Evolutionary conservation across 768 basidiomycete genomes (phyloP).

Genomic region (Albatrellus ellisii): DNA sequence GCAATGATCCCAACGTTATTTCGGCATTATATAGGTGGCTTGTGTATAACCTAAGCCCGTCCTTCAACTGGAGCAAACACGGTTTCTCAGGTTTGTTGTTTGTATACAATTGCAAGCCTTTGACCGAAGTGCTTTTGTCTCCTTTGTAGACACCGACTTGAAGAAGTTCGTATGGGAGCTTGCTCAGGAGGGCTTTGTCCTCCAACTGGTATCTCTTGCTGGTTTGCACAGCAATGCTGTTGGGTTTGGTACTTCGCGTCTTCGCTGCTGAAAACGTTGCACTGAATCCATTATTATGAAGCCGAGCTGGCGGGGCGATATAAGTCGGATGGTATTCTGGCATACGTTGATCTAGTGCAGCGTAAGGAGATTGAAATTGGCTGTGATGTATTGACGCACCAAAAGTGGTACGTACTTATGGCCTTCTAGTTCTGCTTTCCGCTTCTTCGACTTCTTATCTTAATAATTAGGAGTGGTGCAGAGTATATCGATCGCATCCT

Average conservation of each 20-base stretch:
- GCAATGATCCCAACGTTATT: too few species aligned
- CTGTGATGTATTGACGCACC: constrained; percentile 85
- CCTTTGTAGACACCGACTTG: constrained; percentile 43
- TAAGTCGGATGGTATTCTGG: constrained; percentile 85
- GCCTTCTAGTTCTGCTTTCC: background rate
- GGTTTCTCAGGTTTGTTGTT: constrained; percentile 51
- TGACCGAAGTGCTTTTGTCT: too few species aligned
- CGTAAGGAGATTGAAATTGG: constrained; percentile 80
- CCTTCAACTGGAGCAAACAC: constrained; percentile 84
- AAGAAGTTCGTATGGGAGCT: constrained; percentile 87
- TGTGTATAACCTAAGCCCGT: constrained; percentile 89
- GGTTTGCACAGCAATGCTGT: constrained; percentile 82
- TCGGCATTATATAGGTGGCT: constrained; percentile 29
- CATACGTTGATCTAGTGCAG: constrained; percentile 83
- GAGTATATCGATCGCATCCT: constrained; percentile 84
- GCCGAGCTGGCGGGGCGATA: constrained; percentile 71
- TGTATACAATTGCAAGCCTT: background rate
- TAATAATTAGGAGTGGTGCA: constrained; percentile 67
- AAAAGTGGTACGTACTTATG: constrained; percentile 66
- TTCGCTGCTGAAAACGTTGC: background rate
- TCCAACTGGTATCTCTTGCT: constrained; percentile 82
- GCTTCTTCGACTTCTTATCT: background rate
- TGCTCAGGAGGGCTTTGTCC: constrained; percentile 83
- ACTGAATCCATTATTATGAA: constrained; percentile 14
- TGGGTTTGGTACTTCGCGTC: constrained; percentile 41